Base-by-base conservation (phyloP, 257 asterid species). In the Dorcoceras hygrometricum region DNA sequence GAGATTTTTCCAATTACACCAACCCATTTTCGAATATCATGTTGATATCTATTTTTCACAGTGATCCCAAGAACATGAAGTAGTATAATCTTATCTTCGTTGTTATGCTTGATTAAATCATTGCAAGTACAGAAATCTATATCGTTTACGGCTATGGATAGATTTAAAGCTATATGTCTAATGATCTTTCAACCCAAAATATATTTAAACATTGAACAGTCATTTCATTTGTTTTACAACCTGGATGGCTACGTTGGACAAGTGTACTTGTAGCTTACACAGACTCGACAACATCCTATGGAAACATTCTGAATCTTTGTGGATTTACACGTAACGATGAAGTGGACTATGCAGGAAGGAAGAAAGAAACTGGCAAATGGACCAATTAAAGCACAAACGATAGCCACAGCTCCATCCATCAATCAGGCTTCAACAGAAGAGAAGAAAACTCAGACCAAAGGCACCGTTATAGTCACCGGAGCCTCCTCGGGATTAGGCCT, bases 401-500 rank as follows among this genome's bases (percentile, higher is more conserved):
- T 83, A 50, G 87, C 81, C 4, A 74, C 91, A 46, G 59, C 89
- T 60, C 95, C 95, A 6, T 63, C 86, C 6, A 63, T 78, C 67
- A 81, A 56, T 12, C 78, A 70, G 19, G 67, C 82, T 23, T 53
- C 94, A 19, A 22, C 83, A 4, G 87, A 82, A 2, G 80, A 54
- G 60, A 89, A 87, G 87, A 87, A 87, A 75, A 85, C 94, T 24
- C 76, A 82, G 27, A 83, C 91, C 57, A 89, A 87, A 71, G 91
- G 95, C 63, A 71, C 60, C 24, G 97, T 73, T 1, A 57, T 89
- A 25, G 82, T 87, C 67, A 89, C 97, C 3, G 97, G 97, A 19
- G 95, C 97, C 19, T 89, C 97, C 11, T 89, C 97, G 0, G 97
- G 97, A 2, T 43, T 89, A 58, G 97, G 97, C 56, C 97, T 89